A percentile compares a stretch with the other conserved stretches of the same genome.
phyloP scores from a whole-genome alignment of 306 rosid species.

The Rosa rugosa region DNA sequence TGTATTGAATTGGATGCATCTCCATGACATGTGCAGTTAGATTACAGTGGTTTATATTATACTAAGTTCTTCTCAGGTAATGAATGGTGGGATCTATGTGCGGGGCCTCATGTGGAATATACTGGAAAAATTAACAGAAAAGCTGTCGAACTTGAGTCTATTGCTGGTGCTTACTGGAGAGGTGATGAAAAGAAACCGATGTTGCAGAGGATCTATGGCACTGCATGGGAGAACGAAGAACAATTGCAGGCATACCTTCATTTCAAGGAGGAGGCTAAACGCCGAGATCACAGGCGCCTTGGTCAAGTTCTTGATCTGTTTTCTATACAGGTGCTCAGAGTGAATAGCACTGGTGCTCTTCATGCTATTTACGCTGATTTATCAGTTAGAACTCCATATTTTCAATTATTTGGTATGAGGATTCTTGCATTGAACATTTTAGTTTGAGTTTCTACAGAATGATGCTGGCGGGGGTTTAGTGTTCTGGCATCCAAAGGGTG shows the following conservation, averaged over 20 bases:
- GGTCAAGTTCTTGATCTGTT: constrained; percentile 98
- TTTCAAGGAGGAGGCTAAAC: constrained; percentile 96
- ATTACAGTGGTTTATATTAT: background rate
- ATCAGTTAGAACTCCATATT: background rate
- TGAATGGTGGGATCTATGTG: constrained; percentile 99
- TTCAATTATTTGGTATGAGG: constrained; percentile 10
- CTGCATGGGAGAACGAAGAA: constrained; percentile 96
- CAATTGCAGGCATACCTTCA: constrained; percentile 86
- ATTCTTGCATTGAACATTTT: constrained; percentile 24
- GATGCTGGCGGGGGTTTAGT: constrained; percentile 99
- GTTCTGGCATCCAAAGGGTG: constrained; percentile 99
- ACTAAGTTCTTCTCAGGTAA: constrained; percentile 45
- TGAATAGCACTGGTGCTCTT: constrained; percentile 13
- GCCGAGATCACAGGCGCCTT: constrained; percentile 92
- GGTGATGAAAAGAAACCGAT: constrained; percentile 92
- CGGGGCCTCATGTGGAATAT: constrained; percentile 94
- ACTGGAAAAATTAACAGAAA: constrained; percentile 86
- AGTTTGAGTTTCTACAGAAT: constrained; percentile 51
- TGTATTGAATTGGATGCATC: background rate
- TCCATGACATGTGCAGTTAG: background rate
- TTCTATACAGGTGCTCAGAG: constrained; percentile 73
- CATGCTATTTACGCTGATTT: constrained; percentile 20
- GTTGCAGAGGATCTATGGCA: constrained; percentile 96
- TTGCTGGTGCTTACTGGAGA: constrained; percentile 99
- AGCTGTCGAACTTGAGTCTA: constrained; percentile 95